These are phyloP conservation scores for Gymnopilus dilepis DNA, from an alignment of 768 basidiomycete species.

Conservation along the genomic window DNA sequence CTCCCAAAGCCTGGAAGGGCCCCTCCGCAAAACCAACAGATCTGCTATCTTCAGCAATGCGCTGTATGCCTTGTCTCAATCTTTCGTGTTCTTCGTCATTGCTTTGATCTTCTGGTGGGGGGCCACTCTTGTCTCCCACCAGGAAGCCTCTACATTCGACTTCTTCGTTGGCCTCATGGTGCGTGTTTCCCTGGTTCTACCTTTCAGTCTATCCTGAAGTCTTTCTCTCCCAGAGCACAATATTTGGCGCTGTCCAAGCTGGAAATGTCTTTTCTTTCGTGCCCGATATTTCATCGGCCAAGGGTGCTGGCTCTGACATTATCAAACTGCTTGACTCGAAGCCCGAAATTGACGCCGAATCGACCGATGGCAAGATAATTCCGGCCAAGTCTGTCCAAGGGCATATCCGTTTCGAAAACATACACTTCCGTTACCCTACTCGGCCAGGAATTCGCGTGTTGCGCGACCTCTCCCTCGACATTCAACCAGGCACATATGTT, in stretches of 20 bases:
- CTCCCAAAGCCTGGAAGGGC: conserved; percentile 71
- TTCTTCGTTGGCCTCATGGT: conserved; percentile 92
- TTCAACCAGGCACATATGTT: conserved; percentile 80
- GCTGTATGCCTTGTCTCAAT: conserved; percentile 78
- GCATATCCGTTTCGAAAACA: conserved; percentile 75
- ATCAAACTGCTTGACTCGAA: conserved; percentile 74
- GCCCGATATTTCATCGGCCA: conserved; percentile 87
- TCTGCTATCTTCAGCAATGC: conserved; percentile 68
- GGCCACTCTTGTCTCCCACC: conserved; percentile 59
- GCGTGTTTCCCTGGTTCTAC: conserved; percentile 27
- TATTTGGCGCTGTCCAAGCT: conserved; percentile 85
- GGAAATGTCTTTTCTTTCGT: conserved; percentile 86
- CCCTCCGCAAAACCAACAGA: conserved; percentile 67
- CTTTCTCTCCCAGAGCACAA: conserved; percentile 60
- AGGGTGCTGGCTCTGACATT: conserved; percentile 76
- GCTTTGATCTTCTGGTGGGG: conserved; percentile 86
- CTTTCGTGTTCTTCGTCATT: conserved; percentile 79
- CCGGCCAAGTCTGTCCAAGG: conserved; percentile 53
- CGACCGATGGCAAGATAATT: conserved; percentile 61
- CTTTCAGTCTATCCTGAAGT: background rate
- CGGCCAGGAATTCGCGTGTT: conserved; percentile 84
- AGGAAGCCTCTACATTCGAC: conserved; percentile 56
- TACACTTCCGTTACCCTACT: conserved; percentile 92
- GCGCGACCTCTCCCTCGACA: conserved; percentile 71
- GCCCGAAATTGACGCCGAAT: conserved; percentile 84